Base-by-base conservation (phyloP, 495 filamentous ascomycete species). In the Ramalina peruviana region DNA sequence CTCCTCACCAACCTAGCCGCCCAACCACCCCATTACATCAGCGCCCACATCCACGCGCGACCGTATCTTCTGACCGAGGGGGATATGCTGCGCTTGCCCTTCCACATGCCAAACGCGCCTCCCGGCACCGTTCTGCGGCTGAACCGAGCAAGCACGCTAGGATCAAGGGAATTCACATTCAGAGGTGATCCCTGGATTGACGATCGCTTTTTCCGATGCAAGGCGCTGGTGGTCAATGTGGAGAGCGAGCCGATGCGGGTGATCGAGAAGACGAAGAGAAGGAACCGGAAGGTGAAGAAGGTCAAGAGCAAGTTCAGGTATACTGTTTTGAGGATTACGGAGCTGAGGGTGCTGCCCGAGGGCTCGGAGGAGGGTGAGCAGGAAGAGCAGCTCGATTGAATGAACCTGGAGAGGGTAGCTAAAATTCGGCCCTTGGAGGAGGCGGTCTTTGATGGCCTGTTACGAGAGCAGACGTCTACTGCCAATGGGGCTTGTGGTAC, bases 231-330 rank as follows among this genome's bases (percentile, higher is more conserved):
- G n/a, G 72, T 88, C 49, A 88, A 86, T 10, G 78, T 83, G 26
- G 94, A 97, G 66, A 68, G 74, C 30, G 92, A 97, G 74, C 93
- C 93, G 40, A 64, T 95, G 74, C 70, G 87, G 50, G 62, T 86
- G 49, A 84, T 85, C 70, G 76, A 88, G 73, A 97, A 97, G 84
- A 97, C 84, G 59, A 96, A 96, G 79, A 66, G 81, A 67, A 80
- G 92, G 70, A 76, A 82, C 60, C 72, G 93, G 61, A 78, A 80
- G 58, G 73, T 79, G 11, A 84, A 80, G 71, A 72, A 62, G 36
- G 80, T 88, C 15, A 76, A 66, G 64, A 96, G 85, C 69, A 94
- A 97, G 75, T 85, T 93, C 60, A 70, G 72, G 59, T 89, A 80
- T 67, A 98, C 93, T n/a, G 68, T 94, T 1, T 57, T 98, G 71